These are phyloP conservation scores for Aquilaria malaccensis DNA, from an alignment of 345 rosid genomes.

Conservation along the genomic window DNA sequence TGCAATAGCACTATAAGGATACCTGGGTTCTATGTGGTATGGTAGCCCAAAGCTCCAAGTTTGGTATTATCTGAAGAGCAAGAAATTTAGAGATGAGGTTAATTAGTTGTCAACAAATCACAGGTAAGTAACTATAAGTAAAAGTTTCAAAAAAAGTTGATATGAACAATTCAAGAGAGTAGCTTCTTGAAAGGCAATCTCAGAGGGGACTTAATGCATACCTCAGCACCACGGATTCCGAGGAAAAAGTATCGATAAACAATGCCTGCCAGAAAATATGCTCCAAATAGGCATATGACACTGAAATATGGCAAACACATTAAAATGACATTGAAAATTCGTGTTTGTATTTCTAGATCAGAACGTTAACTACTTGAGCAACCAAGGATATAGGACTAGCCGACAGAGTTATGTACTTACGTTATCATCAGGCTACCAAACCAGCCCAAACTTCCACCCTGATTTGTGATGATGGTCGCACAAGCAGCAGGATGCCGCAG, in stretches of 20 bases:
- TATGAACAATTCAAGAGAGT: not conserved
- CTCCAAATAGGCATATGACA: constrained; percentile 63
- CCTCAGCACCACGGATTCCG: constrained; percentile 62
- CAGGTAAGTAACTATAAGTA: no score
- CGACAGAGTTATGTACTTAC: constrained; percentile 28
- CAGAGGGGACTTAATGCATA: constrained; percentile 25
- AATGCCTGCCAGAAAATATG: constrained; percentile 64
- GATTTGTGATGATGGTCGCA: constrained; percentile 43
- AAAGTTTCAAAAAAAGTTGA: no score
- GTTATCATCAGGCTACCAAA: constrained; percentile 49
- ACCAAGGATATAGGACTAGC: not conserved
- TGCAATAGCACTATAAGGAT: constrained; percentile 1
- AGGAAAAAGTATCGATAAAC: constrained; percentile 67
- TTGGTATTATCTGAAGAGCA: constrained; percentile 64
- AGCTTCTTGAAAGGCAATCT: not conserved
- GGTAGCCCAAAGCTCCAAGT: constrained; percentile 72
- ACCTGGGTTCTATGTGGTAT: constrained; percentile 78
- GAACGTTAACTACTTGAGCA: constrained; percentile 1
- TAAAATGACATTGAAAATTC: constrained; percentile 10
- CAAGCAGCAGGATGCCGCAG: constrained; percentile 92
- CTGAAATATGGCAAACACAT: constrained; percentile 28
- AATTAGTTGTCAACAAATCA: no score
- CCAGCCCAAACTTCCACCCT: constrained; percentile 81
- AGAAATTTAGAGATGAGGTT: constrained; percentile 2
- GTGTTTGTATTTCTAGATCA: constrained; percentile 8